phyloP scores from a whole-genome alignment of 441 rosid genomes.

The Erysimum cheiri region DNA sequence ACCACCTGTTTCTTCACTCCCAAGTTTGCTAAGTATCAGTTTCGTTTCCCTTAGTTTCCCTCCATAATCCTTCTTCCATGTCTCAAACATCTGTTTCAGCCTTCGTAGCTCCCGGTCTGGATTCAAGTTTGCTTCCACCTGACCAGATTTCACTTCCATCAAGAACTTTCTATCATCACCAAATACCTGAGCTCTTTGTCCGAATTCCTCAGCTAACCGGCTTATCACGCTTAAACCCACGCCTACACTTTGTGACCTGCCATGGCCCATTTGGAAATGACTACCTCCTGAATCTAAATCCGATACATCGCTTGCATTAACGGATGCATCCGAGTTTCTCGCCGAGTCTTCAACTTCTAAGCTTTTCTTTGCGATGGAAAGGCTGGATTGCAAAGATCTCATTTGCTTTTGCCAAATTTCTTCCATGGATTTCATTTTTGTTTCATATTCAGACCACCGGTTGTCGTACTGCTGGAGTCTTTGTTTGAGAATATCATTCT shows the following conservation, averaged over 20 bases:
- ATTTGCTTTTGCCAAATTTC: slow-evolving; percentile 99
- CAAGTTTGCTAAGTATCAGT: slow-evolving; percentile 80
- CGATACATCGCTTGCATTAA: slow-evolving; percentile 71
- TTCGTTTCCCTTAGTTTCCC: slow-evolving; percentile 84
- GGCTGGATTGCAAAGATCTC: slow-evolving; percentile 94
- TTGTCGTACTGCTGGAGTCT: slow-evolving; percentile 91
- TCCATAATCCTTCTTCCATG: slow-evolving; percentile 98
- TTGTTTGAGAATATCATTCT: slow-evolving; percentile 90
- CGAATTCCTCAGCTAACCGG: slow-evolving; percentile 91
- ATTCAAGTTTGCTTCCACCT: slow-evolving; percentile 90
- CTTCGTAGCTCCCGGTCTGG: slow-evolving; percentile 87
- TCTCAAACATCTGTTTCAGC: slow-evolving; percentile 95
- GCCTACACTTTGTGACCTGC: slow-evolving; percentile 72
- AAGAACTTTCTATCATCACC: slow-evolving; percentile 97
- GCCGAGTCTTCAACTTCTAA: slow-evolving; percentile 87
- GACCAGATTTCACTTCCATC: slow-evolving; percentile 97
- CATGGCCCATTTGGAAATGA: slow-evolving; percentile 47
- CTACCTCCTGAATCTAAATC: slow-evolving; percentile 82
- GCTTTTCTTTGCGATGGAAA: slow-evolving; percentile 97
- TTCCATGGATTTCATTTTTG: slow-evolving; percentile 99
- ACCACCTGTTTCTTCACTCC: slow-evolving; percentile 75
- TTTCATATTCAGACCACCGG: slow-evolving; percentile 97
- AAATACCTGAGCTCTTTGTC: slow-evolving; percentile 94
- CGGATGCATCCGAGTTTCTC: slow-evolving; percentile 93
- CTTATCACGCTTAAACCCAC: slow-evolving; percentile 89